phyloP scores from a whole-genome alignment of 805 yeast species.

The Yarrowia yakushimensis region DNA sequence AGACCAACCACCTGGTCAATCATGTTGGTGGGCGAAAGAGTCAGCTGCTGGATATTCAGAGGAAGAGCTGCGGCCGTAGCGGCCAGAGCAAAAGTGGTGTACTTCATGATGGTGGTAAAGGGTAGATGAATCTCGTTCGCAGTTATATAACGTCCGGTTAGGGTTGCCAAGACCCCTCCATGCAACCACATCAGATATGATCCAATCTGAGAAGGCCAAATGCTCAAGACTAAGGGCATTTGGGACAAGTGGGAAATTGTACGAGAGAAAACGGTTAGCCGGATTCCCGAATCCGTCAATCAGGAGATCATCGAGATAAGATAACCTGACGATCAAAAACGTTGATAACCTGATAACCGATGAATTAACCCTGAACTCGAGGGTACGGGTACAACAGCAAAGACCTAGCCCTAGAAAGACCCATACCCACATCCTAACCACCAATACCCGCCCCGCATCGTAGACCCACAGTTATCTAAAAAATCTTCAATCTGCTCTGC shows the following conservation, averaged over 20 bases:
- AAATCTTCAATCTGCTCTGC: background rate
- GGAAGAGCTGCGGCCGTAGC: background rate
- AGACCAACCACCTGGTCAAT: constrained; percentile 6
- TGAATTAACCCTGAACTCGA: too few relatives aligned
- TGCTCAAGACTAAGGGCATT: background rate
- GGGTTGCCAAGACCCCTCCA: background rate
- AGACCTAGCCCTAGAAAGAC: too few relatives aligned
- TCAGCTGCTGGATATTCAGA: background rate
- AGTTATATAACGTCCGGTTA: background rate
- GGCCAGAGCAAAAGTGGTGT: background rate
- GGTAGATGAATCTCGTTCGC: too few relatives aligned
- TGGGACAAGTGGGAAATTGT: too few relatives aligned
- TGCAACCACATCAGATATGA: background rate
- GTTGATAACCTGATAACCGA: too few relatives aligned
- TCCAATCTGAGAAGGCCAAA: background rate
- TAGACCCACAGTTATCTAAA: background rate
- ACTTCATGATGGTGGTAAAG: background rate
- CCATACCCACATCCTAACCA: background rate
- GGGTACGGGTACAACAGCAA: too few relatives aligned
- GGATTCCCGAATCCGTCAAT: too few relatives aligned
- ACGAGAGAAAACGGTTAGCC: too few relatives aligned
- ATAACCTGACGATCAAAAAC: too few relatives aligned
- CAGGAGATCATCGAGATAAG: too few relatives aligned
- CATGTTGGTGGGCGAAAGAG: background rate
- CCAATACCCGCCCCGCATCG: background rate